Percentiles rank a stretch among this genome's conserved stretches.
These are phyloP conservation scores for Ustilago esculenta DNA, from an alignment of 1,284 basidiomycete species.

Conservation along the genomic window DNA sequence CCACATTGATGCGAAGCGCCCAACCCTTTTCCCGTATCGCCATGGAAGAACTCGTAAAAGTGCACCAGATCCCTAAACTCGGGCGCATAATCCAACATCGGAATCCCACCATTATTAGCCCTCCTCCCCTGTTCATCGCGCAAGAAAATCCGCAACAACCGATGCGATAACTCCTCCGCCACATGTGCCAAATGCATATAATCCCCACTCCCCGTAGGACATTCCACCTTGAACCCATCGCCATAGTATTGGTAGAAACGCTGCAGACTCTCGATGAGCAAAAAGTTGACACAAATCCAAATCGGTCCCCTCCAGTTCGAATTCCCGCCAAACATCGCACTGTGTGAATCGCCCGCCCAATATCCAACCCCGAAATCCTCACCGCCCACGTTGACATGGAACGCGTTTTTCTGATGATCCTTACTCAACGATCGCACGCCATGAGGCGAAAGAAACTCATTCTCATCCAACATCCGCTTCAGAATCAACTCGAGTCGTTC, in stretches of 20 bases:
- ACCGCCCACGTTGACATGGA: slow-evolving; percentile 92
- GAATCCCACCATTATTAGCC: slow-evolving; percentile 89
- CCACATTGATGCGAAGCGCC: slow-evolving; percentile 98
- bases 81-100: slow-evolving; percentile 88
- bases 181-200: slow-evolving; percentile 90
- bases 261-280: slow-evolving; percentile 87
- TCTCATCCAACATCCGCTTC: slow-evolving; percentile 88
- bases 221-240: slow-evolving; percentile 76
- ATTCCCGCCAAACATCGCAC: slow-evolving; percentile 98
- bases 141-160: slow-evolving; percentile 95
- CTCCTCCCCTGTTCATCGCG: slow-evolving; percentile 84
- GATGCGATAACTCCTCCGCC: slow-evolving; percentile 96
- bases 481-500: slow-evolving; percentile 87
- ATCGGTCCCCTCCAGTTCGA: slow-evolving; percentile 85
- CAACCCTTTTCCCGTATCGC: slow-evolving; percentile 82
- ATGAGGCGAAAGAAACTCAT: slow-evolving; percentile 91
- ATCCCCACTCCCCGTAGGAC: slow-evolving; percentile 92
- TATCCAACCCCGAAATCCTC: slow-evolving; percentile 91
- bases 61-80: slow-evolving; percentile 95
- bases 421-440: slow-evolving; percentile 88
- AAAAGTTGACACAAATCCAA: slow-evolving; percentile 92
- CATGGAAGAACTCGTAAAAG: slow-evolving; percentile 99
- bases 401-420: slow-evolving; percentile 88
- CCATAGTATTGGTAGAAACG: slow-evolving; percentile 77
- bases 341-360: slow-evolving; percentile 96